phyloP scores from a whole-genome alignment of 192 early-diverging fungal genomes.

The Thamnidium elegans region DNA sequence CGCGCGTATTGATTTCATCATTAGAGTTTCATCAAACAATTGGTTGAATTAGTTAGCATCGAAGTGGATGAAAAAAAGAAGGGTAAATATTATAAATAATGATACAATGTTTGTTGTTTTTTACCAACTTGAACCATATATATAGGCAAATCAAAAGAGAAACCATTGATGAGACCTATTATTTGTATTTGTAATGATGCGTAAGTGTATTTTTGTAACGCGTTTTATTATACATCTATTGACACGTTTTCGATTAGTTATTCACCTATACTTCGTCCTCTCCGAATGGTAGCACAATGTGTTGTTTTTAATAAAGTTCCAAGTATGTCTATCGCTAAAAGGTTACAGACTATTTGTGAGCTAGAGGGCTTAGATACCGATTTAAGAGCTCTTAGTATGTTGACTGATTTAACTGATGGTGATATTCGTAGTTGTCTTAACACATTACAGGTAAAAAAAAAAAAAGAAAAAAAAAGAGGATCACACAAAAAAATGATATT shows the following conservation, averaged over 20 bases:
- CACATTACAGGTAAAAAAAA: slow-evolving; percentile 67
- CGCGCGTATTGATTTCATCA: not conserved
- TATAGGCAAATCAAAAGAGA: slow-evolving; percentile 27
- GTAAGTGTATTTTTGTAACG: slow-evolving; percentile 39
- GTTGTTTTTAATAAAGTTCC: slow-evolving; percentile 69
- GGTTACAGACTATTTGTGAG: slow-evolving; percentile 79
- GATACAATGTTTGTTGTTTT: not conserved
- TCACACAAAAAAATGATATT: no score
- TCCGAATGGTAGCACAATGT: slow-evolving; percentile 75
- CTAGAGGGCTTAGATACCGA: slow-evolving; percentile 72
- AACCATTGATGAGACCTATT: slow-evolving; percentile 80
- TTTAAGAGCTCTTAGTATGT: slow-evolving; percentile 65
- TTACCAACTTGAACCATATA: not conserved
- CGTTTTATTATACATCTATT: not conserved
- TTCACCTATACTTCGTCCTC: slow-evolving; percentile 80
- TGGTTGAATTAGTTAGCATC: slow-evolving; percentile 62
- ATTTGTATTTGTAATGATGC: slow-evolving; percentile 99
- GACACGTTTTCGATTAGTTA: slow-evolving; percentile 49
- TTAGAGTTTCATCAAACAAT: slow-evolving; percentile 78
- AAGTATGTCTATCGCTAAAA: slow-evolving; percentile 60
- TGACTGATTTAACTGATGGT: slow-evolving; percentile 77
- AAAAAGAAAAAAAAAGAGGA: not conserved
- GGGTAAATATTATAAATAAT: not conserved
- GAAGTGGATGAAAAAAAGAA: slow-evolving; percentile 28
- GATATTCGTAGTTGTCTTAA: slow-evolving; percentile 90